phyloP scores from a whole-genome alignment of 495 filamentous ascomycete genomes.

The Lepraria neglecta region DNA sequence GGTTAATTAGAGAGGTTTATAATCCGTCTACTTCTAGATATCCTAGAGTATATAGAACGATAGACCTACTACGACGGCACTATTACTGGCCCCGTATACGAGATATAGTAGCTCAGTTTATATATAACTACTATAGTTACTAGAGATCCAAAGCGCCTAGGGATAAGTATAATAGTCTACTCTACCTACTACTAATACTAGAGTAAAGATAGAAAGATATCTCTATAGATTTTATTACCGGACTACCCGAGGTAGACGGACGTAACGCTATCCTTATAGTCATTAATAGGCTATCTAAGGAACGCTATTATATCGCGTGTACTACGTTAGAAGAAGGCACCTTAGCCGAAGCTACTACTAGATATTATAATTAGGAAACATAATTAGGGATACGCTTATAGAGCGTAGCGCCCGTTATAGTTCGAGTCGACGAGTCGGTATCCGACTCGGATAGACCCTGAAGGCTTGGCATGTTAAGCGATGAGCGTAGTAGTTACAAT shows the following conservation, averaged over 20 bases:
- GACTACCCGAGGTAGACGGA: background rate
- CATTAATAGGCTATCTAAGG: background rate
- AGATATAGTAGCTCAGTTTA: background rate
- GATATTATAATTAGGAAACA: no score
- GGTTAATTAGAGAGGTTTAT: constrained; percentile 5
- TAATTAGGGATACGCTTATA: no score
- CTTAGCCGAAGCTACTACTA: background rate
- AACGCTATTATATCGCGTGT: no score
- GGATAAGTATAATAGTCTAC: constrained; percentile 7
- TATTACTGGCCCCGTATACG: background rate
- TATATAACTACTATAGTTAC: constrained; percentile 5
- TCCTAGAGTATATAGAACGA: background rate
- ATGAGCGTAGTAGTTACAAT: no score
- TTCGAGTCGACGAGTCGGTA: no score
- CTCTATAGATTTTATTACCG: background rate
- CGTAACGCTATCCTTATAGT: background rate
- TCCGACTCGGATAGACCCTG: no score
- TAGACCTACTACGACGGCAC: background rate
- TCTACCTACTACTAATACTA: constrained; percentile 24
- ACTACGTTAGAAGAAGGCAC: background rate
- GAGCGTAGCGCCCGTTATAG: no score
- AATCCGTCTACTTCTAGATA: background rate
- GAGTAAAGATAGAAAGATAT: constrained; percentile 22
- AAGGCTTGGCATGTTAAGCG: no score
- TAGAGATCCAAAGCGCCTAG: constrained; percentile 8